Base-by-base conservation (phyloP, 768 basidiomycete genomes). In the Tephrocybe sp. region DNA sequence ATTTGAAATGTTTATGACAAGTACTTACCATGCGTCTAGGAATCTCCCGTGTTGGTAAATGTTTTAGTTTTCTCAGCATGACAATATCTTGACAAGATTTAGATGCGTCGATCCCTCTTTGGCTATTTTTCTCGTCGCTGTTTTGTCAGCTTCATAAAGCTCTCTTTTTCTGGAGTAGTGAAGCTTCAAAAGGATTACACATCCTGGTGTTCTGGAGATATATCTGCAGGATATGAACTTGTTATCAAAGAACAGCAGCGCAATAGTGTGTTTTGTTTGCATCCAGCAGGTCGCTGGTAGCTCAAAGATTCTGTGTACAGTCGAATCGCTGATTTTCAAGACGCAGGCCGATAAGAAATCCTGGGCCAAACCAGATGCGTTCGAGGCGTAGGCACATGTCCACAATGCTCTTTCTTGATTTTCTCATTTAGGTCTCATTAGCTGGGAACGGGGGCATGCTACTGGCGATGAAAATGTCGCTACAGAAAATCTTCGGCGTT, bases 41-140 rank as follows among this genome's bases (percentile, higher is more conserved):
- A 66, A 44, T 62, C 61, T 17, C 62, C 72, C 10, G 55, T 67
- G 19, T 58, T 73, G 55, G 71, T 73, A 61, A 54, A 48, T 26
- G 17, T 62, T 62, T 45, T 39, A 49, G 48, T 19, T 33, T 34
- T 3, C 26, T 16, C 23, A 12, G 13, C 4, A 9, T 19, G 11
- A 16, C 12, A 20, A 26, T 1, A 13, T 9, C 23, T 33, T 17
- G 31, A 51, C 44, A 9, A 16, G 44, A 33, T 30, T 31, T 47
- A 92, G 90, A 74, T 73, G 46, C 82, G 87, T 22, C 83, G 87
- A 16, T 92, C 91, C 2, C 68, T 89, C 17, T 88, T 92, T 64
- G 92, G 89, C 2, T 89, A 82, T 59, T 92, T 92, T 61, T 83
- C 80, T 57, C 85, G 90, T 41, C 77, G 91, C 35, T 90, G 87